Conservation (phyloP, 768 basidiomycete genomes). For the Omphalotus guepiniiformis region DNA sequence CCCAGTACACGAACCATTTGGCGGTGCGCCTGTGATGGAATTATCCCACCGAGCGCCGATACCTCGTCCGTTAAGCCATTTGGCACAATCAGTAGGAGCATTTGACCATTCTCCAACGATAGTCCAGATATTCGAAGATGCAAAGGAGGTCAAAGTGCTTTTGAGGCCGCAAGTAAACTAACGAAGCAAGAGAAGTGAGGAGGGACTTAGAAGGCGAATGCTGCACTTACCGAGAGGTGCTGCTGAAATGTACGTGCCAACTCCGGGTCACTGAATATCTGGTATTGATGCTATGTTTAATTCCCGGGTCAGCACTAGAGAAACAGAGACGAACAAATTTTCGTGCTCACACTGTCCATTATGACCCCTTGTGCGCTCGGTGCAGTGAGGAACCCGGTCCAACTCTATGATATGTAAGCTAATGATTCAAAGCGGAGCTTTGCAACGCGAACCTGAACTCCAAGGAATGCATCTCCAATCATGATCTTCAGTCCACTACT, state of each 20-base stretch:
- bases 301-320: slow-evolving; percentile 1
- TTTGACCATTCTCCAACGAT: slow-evolving; percentile 80
- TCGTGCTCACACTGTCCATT: slow-evolving; percentile 56
- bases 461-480: slow-evolving; percentile 71
- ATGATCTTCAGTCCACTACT: slow-evolving; percentile 53
- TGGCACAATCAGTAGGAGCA: slow-evolving; percentile 69
- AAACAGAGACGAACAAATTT: neutral
- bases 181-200: neutral
- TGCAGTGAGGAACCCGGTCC: slow-evolving; percentile 53
- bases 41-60: slow-evolving; percentile 65
- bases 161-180: slow-evolving; percentile 55
- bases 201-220: neutral
- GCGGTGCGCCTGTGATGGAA: slow-evolving; percentile 24
- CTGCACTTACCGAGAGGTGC: slow-evolving; percentile 47
- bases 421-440: slow-evolving; percentile 1
- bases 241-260: slow-evolving; percentile 49
- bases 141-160: slow-evolving; percentile 40
- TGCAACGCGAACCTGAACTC: slow-evolving; percentile 39
- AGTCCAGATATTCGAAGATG: slow-evolving; percentile 61
- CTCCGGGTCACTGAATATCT: slow-evolving; percentile 61
- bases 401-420: slow-evolving; percentile 34
- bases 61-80: slow-evolving; percentile 76
- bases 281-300: slow-evolving; percentile 58
- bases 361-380: slow-evolving; percentile 53
- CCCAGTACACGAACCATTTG: slow-evolving; percentile 57